Evolutionary conservation across 129 eudicot genomes (phyloP).

Genomic region (Erigeron canadensis): DNA sequence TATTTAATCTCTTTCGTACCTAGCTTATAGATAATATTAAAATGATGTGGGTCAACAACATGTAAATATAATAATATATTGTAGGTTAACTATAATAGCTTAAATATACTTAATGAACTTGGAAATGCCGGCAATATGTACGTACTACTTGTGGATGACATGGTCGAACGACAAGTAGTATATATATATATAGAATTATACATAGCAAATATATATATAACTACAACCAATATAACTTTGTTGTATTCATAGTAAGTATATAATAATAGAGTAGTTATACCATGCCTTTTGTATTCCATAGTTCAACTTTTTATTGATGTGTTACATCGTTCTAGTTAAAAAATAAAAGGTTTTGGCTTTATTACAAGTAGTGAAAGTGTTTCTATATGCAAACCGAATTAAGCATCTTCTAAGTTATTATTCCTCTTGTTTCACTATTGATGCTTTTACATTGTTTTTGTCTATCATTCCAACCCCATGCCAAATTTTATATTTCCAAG

Average conservation of each 20-base stretch:
- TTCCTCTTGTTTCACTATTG: slow-evolving; percentile 35
- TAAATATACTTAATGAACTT: slow-evolving; percentile 7
- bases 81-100: not conserved
- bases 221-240: not conserved
- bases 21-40: not conserved
- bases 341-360: slow-evolving; percentile 22
- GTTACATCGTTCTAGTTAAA: slow-evolving; percentile 1
- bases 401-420: slow-evolving; percentile 46
- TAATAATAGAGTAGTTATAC: not conserved
- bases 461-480: slow-evolving; percentile 24
- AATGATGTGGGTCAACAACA: not conserved
- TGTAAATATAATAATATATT: not conserved
- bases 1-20: not conserved
- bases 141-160: slow-evolving; percentile 14
- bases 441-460: slow-evolving; percentile 35
- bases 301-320: slow-evolving; percentile 16
- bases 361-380: slow-evolving; percentile 23
- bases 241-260: not conserved
- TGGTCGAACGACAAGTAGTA: not conserved
- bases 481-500: not conserved
- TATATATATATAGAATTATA: too few relatives aligned
- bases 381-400: slow-evolving; percentile 37
- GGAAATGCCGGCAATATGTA: slow-evolving; percentile 33
- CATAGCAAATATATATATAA: too few relatives aligned
- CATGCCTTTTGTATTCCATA: slow-evolving; percentile 9